Percentiles rank a stretch among this genome's conserved stretches.
Evolutionary conservation across 73 alveolate species (phyloP).

Genomic region (Blepharisma japonicum): DNA sequence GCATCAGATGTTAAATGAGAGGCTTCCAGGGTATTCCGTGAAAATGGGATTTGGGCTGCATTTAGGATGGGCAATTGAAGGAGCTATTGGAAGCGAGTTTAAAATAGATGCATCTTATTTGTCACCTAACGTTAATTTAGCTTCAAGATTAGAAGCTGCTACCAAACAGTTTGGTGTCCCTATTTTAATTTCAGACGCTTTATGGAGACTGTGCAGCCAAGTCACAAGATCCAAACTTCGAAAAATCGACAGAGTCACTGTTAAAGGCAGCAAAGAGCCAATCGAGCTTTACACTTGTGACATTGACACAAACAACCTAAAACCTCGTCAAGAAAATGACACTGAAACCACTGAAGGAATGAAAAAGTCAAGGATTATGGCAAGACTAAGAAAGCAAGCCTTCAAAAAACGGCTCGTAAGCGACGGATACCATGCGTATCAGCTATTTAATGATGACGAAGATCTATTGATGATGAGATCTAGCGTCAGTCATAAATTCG

Average conservation of each 20-base stretch:
- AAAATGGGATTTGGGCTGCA: constrained; percentile 94
- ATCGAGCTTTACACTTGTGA: constrained; percentile 65
- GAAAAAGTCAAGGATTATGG: constrained; percentile 2
- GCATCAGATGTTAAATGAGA: constrained; percentile 59
- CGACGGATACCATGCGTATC: constrained; percentile 17
- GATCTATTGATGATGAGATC: constrained; percentile 74
- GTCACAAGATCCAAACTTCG: constrained; percentile 37
- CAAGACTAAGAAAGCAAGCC: background rate
- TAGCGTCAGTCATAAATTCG: constrained; percentile 65
- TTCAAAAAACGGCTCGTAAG: background rate
- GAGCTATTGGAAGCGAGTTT: constrained; percentile 90
- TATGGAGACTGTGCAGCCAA: constrained; percentile 37
- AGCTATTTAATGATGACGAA: constrained; percentile 56
- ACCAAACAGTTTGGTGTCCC: constrained; percentile 80
- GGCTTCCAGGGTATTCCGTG: constrained; percentile 75
- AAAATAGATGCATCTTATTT: constrained; percentile 94
- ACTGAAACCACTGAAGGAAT: constrained; percentile 27
- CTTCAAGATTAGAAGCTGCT: constrained; percentile 89
- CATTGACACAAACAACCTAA: constrained; percentile 28
- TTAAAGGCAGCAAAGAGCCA: constrained; percentile 68
- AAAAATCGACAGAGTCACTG: constrained; percentile 68
- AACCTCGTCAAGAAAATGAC: background rate
- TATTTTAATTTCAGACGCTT: constrained; percentile 36
- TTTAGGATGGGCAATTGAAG: constrained; percentile 97
- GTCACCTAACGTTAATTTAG: constrained; percentile 94